Percentiles rank a stretch among this genome's conserved stretches.
Conservation (phyloP, 345 rosid genomes). For the Linum usitatissimum region DNA sequence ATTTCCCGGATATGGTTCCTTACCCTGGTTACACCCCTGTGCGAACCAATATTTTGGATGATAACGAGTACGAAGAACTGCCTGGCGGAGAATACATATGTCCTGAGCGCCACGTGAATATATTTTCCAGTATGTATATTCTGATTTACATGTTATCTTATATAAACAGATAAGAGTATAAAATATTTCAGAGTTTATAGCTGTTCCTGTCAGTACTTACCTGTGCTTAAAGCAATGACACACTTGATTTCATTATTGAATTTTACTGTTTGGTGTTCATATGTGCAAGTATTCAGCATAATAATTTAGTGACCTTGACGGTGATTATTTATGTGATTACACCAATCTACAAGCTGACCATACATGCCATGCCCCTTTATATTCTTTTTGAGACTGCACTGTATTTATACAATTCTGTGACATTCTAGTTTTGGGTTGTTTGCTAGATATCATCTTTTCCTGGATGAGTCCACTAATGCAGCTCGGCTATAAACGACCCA, state of each 20-base stretch:
- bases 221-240: not conserved
- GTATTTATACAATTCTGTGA: not conserved
- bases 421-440: slow-evolving; percentile 11
- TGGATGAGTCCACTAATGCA: slow-evolving; percentile 91
- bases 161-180: not conserved
- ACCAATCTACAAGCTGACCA: not conserved
- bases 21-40: slow-evolving; percentile 76
- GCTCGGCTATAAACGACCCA: slow-evolving; percentile 76
- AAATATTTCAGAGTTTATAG: not conserved
- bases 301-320: not conserved
- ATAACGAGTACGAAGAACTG: slow-evolving; percentile 79
- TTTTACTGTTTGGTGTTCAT: too few species aligned
- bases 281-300: too few species aligned
- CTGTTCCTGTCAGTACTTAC: not conserved
- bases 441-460: slow-evolving; percentile 47
- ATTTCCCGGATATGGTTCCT: slow-evolving; percentile 80
- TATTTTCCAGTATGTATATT: slow-evolving; percentile 66
- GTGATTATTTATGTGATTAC: not conserved
- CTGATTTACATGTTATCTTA: not conserved
- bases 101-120: slow-evolving; percentile 70
- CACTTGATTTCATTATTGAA: too few species aligned
- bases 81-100: slow-evolving; percentile 84
- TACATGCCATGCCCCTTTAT: not conserved
- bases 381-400: slow-evolving; percentile 5
- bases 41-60: slow-evolving; percentile 40